phyloP scores from a whole-genome alignment of 1,284 basidiomycete species.

The Fomitopsis schrenkii region DNA sequence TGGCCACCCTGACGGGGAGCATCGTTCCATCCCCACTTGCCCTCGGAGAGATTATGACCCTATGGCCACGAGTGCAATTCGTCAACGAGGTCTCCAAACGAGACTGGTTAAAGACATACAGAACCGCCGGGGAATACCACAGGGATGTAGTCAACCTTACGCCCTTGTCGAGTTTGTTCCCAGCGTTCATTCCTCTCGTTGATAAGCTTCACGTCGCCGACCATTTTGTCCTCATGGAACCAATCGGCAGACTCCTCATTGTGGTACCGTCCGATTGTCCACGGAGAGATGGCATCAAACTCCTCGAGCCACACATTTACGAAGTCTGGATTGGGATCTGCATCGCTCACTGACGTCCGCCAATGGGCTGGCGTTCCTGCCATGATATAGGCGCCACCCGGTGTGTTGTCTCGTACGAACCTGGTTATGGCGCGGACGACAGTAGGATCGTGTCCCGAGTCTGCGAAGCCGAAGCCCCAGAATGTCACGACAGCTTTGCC shows the following conservation, averaged over 20 bases:
- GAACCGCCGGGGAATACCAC: slow-evolving; percentile 74
- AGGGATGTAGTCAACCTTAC: slow-evolving; percentile 69
- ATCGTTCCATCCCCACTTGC: slow-evolving; percentile 64
- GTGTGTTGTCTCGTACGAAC: slow-evolving; percentile 55
- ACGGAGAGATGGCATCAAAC: slow-evolving; percentile 74
- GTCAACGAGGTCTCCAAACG: not conserved
- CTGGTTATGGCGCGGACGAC: slow-evolving; percentile 49
- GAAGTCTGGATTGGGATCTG: slow-evolving; percentile 60
- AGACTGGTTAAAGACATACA: slow-evolving; percentile 34
- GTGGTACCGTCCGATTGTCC: slow-evolving; percentile 67
- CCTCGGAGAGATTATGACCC: slow-evolving; percentile 65
- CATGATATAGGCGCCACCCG: slow-evolving; percentile 70
- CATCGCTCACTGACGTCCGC: slow-evolving; percentile 63
- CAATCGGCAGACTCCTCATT: slow-evolving; percentile 53
- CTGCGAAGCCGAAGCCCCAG: slow-evolving; percentile 72
- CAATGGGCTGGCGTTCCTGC: slow-evolving; percentile 66
- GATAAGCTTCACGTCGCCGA: slow-evolving; percentile 56
- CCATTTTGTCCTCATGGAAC: slow-evolving; percentile 57
- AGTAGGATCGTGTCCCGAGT: slow-evolving; percentile 55
- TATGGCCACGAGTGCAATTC: slow-evolving; percentile 20
- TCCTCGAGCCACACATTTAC: slow-evolving; percentile 62
- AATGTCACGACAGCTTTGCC: slow-evolving; percentile 64
- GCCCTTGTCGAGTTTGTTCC: slow-evolving; percentile 29
- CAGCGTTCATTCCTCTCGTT: slow-evolving; percentile 39
- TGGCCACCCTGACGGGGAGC: slow-evolving; percentile 63